A percentile compares a stretch with the other conserved stretches of the same genome.
These are phyloP conservation scores for Kodamaea arcana DNA, from an alignment of 1,139 yeast genomes.

Conservation along the genomic window DNA sequence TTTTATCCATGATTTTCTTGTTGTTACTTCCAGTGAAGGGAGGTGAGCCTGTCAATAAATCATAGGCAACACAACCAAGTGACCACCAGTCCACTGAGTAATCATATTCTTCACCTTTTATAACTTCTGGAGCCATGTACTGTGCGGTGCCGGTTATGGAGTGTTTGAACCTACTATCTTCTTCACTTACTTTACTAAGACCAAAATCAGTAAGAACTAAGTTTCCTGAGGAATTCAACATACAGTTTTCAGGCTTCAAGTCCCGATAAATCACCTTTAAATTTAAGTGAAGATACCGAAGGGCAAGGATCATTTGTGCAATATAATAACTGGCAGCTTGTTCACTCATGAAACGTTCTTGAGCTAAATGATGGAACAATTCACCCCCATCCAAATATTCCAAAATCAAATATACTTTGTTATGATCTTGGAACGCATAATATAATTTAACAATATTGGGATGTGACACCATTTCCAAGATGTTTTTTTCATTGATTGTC, in stretches of 20 bases:
- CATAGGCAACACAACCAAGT: slow-evolving; percentile 83
- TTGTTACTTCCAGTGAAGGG: slow-evolving; percentile 92
- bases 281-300: slow-evolving; percentile 66
- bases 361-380: slow-evolving; percentile 72
- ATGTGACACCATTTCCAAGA: slow-evolving; percentile 53
- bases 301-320: slow-evolving; percentile 82
- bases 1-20: slow-evolving; percentile 76
- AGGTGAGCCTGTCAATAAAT: slow-evolving; percentile 85
- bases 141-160: slow-evolving; percentile 93
- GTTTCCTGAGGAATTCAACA: slow-evolving; percentile 75
- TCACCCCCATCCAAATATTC: slow-evolving; percentile 96
- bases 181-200: slow-evolving; percentile 67
- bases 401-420: slow-evolving; percentile 71
- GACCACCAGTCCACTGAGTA: slow-evolving; percentile 97
- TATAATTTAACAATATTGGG: slow-evolving; percentile 85
- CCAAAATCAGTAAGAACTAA: slow-evolving; percentile 91
- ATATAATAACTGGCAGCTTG: slow-evolving; percentile 75
- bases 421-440: slow-evolving; percentile 84
- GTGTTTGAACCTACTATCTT: slow-evolving; percentile 37
- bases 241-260: slow-evolving; percentile 89
- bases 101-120: slow-evolving; percentile 82
- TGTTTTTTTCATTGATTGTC: slow-evolving; percentile 41
- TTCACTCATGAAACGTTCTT: slow-evolving; percentile 51
- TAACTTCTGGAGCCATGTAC: slow-evolving; percentile 94
- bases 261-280: slow-evolving; percentile 89